Percentiles rank a stretch among this genome's conserved stretches.
Evolutionary conservation across 345 rosid species (phyloP).

Genomic region (Brassica rapa): DNA sequence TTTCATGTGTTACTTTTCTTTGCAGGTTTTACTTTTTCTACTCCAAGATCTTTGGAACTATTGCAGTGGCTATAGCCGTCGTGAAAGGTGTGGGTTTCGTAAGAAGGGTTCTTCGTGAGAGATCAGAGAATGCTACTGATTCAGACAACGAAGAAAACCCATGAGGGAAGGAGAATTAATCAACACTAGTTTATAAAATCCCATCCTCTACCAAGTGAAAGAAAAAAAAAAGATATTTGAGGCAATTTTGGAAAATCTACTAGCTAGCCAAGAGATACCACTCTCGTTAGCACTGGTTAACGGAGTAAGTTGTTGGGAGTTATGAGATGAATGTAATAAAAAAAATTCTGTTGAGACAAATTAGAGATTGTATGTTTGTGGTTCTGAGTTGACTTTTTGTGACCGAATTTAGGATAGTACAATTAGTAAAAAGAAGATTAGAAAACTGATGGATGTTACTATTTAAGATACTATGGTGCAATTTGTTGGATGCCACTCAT

Average conservation of each 20-base stretch:
- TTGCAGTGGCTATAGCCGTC: slow-evolving; percentile 9
- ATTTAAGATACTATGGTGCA: too few relatives aligned
- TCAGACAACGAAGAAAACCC: background rate
- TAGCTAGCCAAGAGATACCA: too few relatives aligned
- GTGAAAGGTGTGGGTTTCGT: background rate
- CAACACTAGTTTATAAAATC: background rate
- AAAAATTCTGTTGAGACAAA: background rate
- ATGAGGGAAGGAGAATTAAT: background rate
- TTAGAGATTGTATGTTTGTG: background rate
- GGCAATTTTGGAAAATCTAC: background rate
- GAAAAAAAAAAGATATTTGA: too few relatives aligned
- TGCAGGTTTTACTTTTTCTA: background rate
- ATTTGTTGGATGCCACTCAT: too few relatives aligned
- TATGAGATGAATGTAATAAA: too few relatives aligned
- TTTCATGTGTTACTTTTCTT: background rate
- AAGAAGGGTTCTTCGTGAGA: slow-evolving; percentile 1
- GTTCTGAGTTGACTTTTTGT: too few relatives aligned
- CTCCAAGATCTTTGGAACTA: background rate
- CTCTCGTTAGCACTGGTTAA: too few relatives aligned
- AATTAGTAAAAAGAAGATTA: too few relatives aligned
- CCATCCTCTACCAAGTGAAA: too few relatives aligned
- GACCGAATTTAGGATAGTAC: too few relatives aligned
- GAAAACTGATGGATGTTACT: too few relatives aligned
- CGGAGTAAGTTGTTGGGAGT: too few relatives aligned
- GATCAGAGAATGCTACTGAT: background rate